phyloP scores from a whole-genome alignment of 1,284 basidiomycete species.

The Schizophyllum amplum region DNA sequence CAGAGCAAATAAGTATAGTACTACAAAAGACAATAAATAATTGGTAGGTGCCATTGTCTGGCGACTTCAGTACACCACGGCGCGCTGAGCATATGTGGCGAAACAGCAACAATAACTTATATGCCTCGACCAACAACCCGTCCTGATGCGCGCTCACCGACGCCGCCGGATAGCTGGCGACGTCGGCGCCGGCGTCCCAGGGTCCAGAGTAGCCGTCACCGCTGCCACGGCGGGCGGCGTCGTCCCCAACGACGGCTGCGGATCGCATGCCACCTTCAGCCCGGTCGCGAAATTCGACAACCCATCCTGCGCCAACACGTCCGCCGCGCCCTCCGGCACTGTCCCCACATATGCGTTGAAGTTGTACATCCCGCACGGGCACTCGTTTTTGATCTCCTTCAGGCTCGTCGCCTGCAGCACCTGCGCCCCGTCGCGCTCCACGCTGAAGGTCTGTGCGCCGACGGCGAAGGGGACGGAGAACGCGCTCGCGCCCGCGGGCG shows the following conservation, averaged over 20 bases:
- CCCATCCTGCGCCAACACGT: slow-evolving; percentile 4
- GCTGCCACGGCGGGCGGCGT: too few species aligned
- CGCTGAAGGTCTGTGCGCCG: slow-evolving; percentile 23
- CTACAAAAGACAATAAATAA: too few species aligned
- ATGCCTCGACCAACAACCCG: too few species aligned
- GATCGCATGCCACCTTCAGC: neutral
- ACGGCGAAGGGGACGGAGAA: slow-evolving; percentile 23
- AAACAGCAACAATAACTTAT: too few species aligned
- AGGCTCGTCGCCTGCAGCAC: slow-evolving; percentile 21
- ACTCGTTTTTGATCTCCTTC: slow-evolving; percentile 18
- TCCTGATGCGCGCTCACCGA: too few species aligned
- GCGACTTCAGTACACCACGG: too few species aligned
- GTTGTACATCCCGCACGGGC: slow-evolving; percentile 20
- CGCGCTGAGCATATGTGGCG: too few species aligned
- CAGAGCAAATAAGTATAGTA: too few species aligned
- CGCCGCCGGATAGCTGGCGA: neutral
- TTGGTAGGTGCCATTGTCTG: too few species aligned
- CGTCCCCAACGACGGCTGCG: neutral
- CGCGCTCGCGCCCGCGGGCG: slow-evolving; percentile 22
- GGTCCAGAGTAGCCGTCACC: neutral
- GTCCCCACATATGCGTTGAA: slow-evolving; percentile 21
- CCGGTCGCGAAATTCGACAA: slow-evolving; percentile 3
- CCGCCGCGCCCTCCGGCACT: slow-evolving; percentile 10
- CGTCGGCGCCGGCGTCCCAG: neutral
- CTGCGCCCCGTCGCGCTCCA: slow-evolving; percentile 16